Evolutionary conservation across 768 basidiomycete species (phyloP), one percentile per base, ranked within the genome.

Genomic region (Zangia roseola): DNA sequence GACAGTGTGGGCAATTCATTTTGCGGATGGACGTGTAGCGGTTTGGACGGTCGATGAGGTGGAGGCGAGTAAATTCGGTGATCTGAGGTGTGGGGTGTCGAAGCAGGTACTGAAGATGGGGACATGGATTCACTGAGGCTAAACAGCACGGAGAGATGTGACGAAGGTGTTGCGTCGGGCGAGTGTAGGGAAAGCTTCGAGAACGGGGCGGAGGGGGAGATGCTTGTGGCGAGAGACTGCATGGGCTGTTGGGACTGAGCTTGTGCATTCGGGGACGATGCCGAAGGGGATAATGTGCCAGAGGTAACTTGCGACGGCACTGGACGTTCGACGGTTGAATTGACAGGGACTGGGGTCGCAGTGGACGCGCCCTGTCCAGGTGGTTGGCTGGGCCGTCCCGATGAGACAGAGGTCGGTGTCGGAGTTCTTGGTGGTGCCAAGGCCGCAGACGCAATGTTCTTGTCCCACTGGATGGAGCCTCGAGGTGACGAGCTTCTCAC

Each of bases 121-220:
- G 33, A 20, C 0, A 44, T 24, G 40, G 52, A 31, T 43, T 62
- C 43, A 43, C 46, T 31, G 12, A 52, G 49, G 13, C 26, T 30
- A 17, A 53, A 37, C 34, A 55, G 39, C 10, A 54, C 33, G 35
- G 62, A 50, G 12, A 44, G 31, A 26, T 45, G 46, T 10, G 57
- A 34, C 12, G 43, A 45, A 19, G 50, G 52, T 24, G 48, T 47
- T 41, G 54, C 50, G 44, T 68, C 50, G 42, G 72, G 69, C 38
- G 68, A 68, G 55, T 76, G 54, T 53, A 82, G 50, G 2, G 81
- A 81, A 33, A 83, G 68, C 42, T 74, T 77, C 38, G 81, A 75
- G 50, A 83, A 82, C 0, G 78, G 70, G 4, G 68, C 62, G 0
- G 80, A 72, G 1, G 79, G 79, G 0, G 80, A 81, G 3, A 62